These are phyloP conservation scores for Xerocomus amazonicus DNA, from an alignment of 1,284 basidiomycete genomes.

Conservation along the genomic window DNA sequence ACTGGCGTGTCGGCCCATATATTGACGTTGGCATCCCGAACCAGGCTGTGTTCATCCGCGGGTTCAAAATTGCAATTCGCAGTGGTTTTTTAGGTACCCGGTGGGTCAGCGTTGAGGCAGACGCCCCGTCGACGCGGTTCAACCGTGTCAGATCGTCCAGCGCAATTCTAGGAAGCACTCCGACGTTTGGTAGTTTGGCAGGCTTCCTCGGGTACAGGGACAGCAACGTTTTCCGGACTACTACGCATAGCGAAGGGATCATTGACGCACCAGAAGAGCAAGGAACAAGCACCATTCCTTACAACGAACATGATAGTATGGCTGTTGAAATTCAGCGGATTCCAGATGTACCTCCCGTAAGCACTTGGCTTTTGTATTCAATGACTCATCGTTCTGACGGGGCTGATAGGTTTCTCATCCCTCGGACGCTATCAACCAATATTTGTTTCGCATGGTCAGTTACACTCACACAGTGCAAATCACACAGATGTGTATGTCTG, in stretches of 20 bases:
- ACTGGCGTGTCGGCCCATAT: conserved; percentile 8
- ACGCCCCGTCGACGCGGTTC: conserved; percentile 1
- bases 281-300: too few relatives aligned
- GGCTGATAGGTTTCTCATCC: conserved; percentile 9
- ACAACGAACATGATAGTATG: not conserved
- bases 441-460: conserved; percentile 9
- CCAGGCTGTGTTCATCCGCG: conserved; percentile 13
- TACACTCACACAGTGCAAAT: not conserved
- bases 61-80: conserved; percentile 14
- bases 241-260: not conserved
- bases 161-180: not conserved
- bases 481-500: not conserved
- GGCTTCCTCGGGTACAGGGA: not conserved
- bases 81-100: conserved; percentile 1
- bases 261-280: not conserved
- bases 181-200: not conserved
- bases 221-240: not conserved
- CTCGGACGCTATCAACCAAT: conserved; percentile 10
- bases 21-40: conserved; percentile 6
- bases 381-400: not conserved
- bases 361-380: not conserved
- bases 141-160: not conserved
- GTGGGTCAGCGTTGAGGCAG: conserved; percentile 6
- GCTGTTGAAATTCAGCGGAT: conserved; percentile 3
- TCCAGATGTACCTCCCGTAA: not conserved